These are phyloP conservation scores for Isabelozyma heimii DNA, from an alignment of 805 yeast species.

Conservation along the genomic window DNA sequence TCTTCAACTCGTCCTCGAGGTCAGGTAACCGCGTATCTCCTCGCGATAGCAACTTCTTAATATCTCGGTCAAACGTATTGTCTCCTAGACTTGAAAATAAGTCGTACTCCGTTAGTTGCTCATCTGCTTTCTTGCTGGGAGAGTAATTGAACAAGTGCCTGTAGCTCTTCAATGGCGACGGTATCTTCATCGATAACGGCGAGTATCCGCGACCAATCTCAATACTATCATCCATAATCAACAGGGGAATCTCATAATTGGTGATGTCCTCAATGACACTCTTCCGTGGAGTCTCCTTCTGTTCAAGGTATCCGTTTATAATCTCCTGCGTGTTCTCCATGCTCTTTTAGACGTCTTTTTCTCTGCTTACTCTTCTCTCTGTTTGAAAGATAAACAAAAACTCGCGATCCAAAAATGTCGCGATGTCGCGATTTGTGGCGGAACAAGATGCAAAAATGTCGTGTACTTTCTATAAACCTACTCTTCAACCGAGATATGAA, in stretches of 20 bases:
- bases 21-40: background rate
- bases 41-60: background rate
- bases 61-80: background rate
- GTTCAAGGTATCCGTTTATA: background rate
- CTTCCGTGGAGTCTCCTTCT: background rate
- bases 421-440: background rate
- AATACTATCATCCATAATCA: background rate
- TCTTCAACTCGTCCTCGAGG: background rate
- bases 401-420: background rate
- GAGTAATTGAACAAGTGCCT: background rate
- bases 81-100: background rate
- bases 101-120: background rate
- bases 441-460: background rate
- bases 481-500: constrained; percentile 53
- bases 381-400: background rate
- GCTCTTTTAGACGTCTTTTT: background rate
- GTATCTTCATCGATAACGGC: background rate
- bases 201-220: background rate
- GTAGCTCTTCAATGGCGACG: background rate
- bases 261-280: background rate
- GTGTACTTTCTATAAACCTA: constrained; percentile 3
- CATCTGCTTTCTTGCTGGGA: background rate
- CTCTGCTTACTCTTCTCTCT: background rate
- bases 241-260: background rate
- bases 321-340: background rate